Evolutionary conservation across 2,329 filamentous ascomycete genomes (phyloP).

Genomic region (Colletotrichum gigasporum): DNA sequence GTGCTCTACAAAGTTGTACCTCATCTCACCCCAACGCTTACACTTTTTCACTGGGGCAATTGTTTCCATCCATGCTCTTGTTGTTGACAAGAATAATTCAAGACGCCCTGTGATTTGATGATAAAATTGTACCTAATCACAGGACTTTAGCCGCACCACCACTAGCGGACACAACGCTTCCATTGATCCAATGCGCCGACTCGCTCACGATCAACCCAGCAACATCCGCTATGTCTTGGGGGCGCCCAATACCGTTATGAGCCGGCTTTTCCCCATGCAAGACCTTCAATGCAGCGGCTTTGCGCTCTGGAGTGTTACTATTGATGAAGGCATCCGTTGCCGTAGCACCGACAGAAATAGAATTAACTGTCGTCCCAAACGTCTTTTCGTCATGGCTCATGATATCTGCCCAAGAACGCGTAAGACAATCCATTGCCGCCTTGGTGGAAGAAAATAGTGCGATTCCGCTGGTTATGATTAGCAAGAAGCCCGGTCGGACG

Average conservation of each 20-base stretch:
- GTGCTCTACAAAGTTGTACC: too few relatives aligned
- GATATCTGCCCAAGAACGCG: conserved; percentile 46
- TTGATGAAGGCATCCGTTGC: conserved; percentile 45
- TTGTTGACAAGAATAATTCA: too few relatives aligned
- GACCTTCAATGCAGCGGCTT: background rate
- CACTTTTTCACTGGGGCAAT: too few relatives aligned
- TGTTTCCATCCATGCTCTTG: too few relatives aligned
- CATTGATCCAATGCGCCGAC: conserved; percentile 47
- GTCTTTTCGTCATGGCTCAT: conserved; percentile 47
- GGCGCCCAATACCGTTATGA: conserved; percentile 39
- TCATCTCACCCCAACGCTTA: too few relatives aligned
- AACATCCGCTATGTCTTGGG: conserved; percentile 47
- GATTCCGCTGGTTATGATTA: background rate
- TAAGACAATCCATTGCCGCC: conserved; percentile 45
- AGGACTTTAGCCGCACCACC: conserved; percentile 46
- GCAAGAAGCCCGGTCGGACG: background rate
- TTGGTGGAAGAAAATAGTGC: conserved; percentile 46
- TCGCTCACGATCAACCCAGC: conserved; percentile 44
- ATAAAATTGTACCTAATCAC: too few relatives aligned
- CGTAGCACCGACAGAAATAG: conserved; percentile 43
- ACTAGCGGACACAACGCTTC: conserved; percentile 45
- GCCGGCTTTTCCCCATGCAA: background rate
- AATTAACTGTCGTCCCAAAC: conserved; percentile 46
- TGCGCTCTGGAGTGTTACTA: conserved; percentile 34
- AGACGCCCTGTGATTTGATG: too few relatives aligned